A percentile compares a stretch with the other conserved stretches of the same genome.
Evolutionary conservation across 805 yeast species (phyloP).

Genomic region (Wickerhamiella kazuoi): DNA sequence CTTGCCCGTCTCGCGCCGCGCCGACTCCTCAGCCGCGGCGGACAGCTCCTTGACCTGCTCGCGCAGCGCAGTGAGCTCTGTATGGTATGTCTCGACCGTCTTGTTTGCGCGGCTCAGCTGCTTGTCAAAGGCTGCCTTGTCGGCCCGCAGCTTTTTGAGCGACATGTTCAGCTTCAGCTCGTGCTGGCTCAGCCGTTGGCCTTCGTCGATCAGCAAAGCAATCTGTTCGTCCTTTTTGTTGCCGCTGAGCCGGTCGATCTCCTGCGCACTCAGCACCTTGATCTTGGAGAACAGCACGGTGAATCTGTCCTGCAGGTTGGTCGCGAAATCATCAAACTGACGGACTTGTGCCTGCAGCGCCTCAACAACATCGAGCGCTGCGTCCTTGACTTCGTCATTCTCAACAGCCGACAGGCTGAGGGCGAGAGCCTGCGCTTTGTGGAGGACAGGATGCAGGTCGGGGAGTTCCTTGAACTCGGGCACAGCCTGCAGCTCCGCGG

Average conservation of each 20-base stretch:
- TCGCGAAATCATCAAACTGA: slow-evolving; percentile 2
- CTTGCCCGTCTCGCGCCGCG: slow-evolving; percentile 7
- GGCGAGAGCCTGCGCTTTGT: neutral
- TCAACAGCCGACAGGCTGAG: neutral
- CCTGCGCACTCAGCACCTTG: slow-evolving; percentile 7
- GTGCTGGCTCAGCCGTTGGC: neutral
- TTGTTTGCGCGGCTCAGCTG: neutral
- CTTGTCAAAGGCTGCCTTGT: slow-evolving; percentile 18
- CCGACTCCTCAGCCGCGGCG: slow-evolving; percentile 9
- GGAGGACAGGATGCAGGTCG: neutral
- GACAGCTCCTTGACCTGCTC: slow-evolving; percentile 12
- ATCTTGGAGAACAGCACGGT: slow-evolving; percentile 7
- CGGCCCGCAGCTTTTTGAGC: slow-evolving; percentile 42
- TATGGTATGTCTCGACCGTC: slow-evolving; percentile 14
- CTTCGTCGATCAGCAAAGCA: neutral
- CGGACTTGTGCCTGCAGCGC: slow-evolving; percentile 3
- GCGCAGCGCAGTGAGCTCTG: slow-evolving; percentile 26
- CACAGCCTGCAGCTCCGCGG: neutral
- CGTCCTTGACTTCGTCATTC: slow-evolving; percentile 1
- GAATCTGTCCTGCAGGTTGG: slow-evolving; percentile 4
- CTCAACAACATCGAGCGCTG: slow-evolving; percentile 5
- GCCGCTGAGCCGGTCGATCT: neutral
- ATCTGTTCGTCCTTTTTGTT: neutral
- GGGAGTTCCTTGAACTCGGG: neutral
- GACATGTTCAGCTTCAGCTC: slow-evolving; percentile 39